phyloP scores from a whole-genome alignment of 2,329 filamentous ascomycete genomes.

The Tolypocladium tundrense region DNA sequence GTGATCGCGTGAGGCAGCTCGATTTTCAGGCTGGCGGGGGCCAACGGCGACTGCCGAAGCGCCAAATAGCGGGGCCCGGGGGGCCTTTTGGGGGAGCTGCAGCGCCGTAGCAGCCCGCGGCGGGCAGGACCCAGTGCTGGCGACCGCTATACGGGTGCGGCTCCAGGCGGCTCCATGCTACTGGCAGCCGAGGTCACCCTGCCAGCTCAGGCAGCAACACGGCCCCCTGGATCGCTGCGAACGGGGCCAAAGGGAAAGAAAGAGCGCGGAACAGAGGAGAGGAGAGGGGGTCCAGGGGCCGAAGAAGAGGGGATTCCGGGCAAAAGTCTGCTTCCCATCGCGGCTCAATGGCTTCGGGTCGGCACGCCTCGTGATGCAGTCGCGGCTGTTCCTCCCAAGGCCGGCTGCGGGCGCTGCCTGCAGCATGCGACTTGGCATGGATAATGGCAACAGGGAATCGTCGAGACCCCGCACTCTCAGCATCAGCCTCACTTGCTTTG shows the following conservation, averaged over 20 bases:
- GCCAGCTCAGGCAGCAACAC: neutral
- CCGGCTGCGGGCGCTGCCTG: no score
- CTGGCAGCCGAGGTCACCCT: no score
- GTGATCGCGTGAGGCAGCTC: slow-evolving; percentile 7
- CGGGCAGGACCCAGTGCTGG: neutral
- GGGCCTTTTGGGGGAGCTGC: neutral
- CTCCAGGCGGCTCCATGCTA: neutral
- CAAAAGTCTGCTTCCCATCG: neutral
- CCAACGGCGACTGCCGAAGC: neutral
- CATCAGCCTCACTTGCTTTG: neutral
- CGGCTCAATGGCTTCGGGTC: neutral
- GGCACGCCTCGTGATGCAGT: no score
- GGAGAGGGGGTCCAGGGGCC: neutral
- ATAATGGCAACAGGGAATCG: neutral
- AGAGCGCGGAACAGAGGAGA: neutral
- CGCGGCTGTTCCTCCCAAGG: no score
- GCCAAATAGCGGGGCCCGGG: neutral
- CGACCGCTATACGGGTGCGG: neutral
- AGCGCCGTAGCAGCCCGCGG: neutral
- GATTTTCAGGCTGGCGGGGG: slow-evolving; percentile 1
- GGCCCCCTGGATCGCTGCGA: neutral
- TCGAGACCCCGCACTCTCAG: neutral
- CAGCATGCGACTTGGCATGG: neutral
- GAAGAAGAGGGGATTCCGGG: neutral
- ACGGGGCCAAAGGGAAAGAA: neutral